Evolutionary conservation across 768 basidiomycete genomes (phyloP).

Genomic region (Gloeopeniophorella convolvens): DNA sequence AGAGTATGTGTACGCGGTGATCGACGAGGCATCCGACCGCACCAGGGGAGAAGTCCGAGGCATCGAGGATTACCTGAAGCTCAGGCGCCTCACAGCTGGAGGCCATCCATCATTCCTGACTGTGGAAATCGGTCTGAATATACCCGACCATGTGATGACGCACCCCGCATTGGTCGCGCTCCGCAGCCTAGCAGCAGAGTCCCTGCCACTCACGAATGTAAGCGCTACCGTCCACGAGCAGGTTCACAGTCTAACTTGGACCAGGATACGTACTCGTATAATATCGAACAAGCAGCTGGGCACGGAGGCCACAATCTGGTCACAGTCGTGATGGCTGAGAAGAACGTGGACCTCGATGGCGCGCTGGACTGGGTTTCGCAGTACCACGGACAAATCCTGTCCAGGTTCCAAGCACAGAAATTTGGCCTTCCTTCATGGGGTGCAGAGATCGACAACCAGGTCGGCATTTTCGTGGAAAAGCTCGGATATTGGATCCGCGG

Average conservation of each 20-base stretch:
- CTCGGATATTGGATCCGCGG: slow-evolving; percentile 68
- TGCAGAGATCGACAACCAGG: slow-evolving; percentile 50
- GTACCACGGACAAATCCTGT: not conserved
- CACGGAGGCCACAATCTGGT: slow-evolving; percentile 26
- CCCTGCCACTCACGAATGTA: slow-evolving; percentile 36
- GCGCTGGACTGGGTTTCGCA: slow-evolving; percentile 23
- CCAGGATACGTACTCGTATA: slow-evolving; percentile 30
- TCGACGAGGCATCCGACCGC: slow-evolving; percentile 37
- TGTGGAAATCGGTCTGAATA: slow-evolving; percentile 30
- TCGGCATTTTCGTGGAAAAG: slow-evolving; percentile 52
- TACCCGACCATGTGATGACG: slow-evolving; percentile 35
- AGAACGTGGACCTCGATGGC: slow-evolving; percentile 22
- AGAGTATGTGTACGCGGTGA: slow-evolving; percentile 32
- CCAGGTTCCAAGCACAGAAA: slow-evolving; percentile 29
- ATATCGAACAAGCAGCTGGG: slow-evolving; percentile 29
- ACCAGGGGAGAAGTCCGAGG: slow-evolving; percentile 27
- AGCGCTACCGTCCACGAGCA: not conserved
- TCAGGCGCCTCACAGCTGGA: slow-evolving; percentile 36
- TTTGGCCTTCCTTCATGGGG: slow-evolving; percentile 55
- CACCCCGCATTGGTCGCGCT: slow-evolving; percentile 34
- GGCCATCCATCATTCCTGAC: slow-evolving; percentile 34
- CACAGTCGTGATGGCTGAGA: slow-evolving; percentile 26
- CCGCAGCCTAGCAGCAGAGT: slow-evolving; percentile 26
- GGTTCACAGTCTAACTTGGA: not conserved
- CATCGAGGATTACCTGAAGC: slow-evolving; percentile 34